These are phyloP conservation scores for Agrostemma githago DNA, from an alignment of 148 eudicot species.

Conservation along the genomic window DNA sequence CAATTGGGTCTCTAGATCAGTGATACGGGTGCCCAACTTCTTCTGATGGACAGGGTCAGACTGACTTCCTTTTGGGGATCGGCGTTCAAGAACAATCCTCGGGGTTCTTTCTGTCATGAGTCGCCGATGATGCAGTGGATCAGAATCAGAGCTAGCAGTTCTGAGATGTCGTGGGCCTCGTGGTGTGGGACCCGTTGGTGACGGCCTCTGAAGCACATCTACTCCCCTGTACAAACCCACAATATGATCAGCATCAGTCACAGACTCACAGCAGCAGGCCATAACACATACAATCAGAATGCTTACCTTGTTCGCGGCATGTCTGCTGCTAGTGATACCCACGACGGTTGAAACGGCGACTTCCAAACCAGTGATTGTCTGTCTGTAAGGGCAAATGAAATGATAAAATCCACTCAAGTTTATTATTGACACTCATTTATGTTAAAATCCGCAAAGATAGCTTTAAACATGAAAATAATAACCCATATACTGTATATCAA, in stretches of 20 bases:
- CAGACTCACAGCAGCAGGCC: not conserved
- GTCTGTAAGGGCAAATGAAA: constrained; percentile 12
- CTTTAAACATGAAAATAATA: not conserved
- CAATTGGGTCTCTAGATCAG: constrained; percentile 76
- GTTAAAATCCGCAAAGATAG: not conserved
- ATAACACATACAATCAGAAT: not conserved
- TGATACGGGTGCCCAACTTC: constrained; percentile 74
- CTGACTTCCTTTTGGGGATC: constrained; percentile 56
- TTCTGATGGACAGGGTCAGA: constrained; percentile 57
- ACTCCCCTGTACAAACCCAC: constrained; percentile 36
- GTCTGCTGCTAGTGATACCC: not conserved
- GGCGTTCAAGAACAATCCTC: constrained; percentile 42
- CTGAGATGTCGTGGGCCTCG: constrained; percentile 44
- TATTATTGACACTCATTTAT: not conserved
- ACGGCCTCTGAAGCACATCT: constrained; percentile 60
- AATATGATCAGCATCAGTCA: not conserved
- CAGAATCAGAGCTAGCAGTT: constrained; percentile 63
- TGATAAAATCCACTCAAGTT: not conserved
- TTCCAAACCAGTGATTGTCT: constrained; percentile 1
- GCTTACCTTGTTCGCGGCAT: constrained; percentile 27
- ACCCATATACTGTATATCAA: not conserved
- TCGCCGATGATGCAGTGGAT: constrained; percentile 55
- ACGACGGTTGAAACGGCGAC: constrained; percentile 12
- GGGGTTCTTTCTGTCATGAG: constrained; percentile 52
- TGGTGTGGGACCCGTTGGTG: constrained; percentile 38